Conservation (phyloP, 2,329 filamentous ascomycete genomes). For the Plenodomus biglobosus region DNA sequence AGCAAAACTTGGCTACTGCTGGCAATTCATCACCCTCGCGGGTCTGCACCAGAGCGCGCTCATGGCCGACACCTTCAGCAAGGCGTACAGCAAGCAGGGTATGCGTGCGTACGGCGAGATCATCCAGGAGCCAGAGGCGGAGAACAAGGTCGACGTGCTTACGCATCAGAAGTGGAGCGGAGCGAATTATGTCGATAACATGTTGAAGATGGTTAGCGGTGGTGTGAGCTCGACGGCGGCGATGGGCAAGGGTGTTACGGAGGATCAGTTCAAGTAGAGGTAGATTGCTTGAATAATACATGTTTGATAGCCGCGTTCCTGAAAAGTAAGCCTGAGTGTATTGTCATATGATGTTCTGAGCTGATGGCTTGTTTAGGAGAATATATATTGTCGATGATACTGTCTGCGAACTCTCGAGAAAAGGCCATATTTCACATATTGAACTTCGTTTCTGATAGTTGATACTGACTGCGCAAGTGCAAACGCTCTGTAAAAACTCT, state of each 20-base stretch:
- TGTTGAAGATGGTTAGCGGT: constrained; percentile 96
- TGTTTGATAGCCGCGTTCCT: no score
- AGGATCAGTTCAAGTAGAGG: constrained; percentile 81
- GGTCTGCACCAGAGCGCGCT: constrained; percentile 94
- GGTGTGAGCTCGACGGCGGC: constrained; percentile 89
- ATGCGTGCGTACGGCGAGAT: constrained; percentile 98
- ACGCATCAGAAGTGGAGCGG: constrained; percentile 99
- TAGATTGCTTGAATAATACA: no score
- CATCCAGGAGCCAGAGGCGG: constrained; percentile 97
- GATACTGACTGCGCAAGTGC: no score
- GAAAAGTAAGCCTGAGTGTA: no score
- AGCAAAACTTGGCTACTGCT: constrained; percentile 88
- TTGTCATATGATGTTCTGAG: no score
- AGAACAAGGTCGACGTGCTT: constrained; percentile 84
- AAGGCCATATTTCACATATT: no score
- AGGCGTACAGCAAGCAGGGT: constrained; percentile 75
- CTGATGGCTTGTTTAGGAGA: no score
- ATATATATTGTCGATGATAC: no score
- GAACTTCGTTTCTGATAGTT: no score
- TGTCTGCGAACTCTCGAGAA: no score
- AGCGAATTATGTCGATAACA: constrained; percentile 89
- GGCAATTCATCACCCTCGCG: constrained; percentile 99
- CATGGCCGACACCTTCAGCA: constrained; percentile 85
- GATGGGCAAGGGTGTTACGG: constrained; percentile 97
- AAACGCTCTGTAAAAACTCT: no score